phyloP scores from a whole-genome alignment of 257 asterid genomes.

The Ajuga chamaepitys region DNA sequence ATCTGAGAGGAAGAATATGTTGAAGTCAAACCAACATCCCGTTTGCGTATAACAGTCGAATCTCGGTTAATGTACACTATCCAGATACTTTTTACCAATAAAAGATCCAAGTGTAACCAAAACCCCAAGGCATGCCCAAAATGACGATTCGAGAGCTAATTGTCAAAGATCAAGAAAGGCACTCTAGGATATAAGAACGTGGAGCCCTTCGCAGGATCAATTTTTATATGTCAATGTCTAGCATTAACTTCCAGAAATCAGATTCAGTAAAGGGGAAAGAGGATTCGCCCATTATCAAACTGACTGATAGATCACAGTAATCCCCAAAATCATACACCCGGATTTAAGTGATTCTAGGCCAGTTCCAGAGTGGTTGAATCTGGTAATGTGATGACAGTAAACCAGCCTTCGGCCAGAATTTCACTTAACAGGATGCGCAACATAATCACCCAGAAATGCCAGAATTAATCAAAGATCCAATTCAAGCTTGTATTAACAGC shows the following conservation, averaged over 20 bases:
- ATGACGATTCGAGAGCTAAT: neutral
- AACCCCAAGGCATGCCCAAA: neutral
- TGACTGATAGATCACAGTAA: neutral
- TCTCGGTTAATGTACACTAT: neutral
- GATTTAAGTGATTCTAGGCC: neutral
- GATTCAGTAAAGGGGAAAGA: constrained; percentile 1
- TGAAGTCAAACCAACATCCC: constrained; percentile 1
- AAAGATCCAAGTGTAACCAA: neutral
- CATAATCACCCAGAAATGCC: neutral
- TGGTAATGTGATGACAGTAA: neutral
- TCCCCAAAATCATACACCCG: neutral
- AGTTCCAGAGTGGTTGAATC: neutral
- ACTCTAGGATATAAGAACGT: neutral
- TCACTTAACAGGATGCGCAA: neutral
- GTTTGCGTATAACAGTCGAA: neutral
- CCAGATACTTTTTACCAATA: neutral
- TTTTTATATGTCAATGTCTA: neutral
- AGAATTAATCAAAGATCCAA: neutral
- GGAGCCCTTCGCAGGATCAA: neutral
- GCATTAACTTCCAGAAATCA: neutral
- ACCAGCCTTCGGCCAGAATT: neutral
- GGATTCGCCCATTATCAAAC: neutral
- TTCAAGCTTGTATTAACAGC: neutral
- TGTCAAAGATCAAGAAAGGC: neutral
- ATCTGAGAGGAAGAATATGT: neutral